These are phyloP conservation scores for Stentor coeruleus DNA, from an alignment of 73 alveolate genomes.

Conservation along the genomic window DNA sequence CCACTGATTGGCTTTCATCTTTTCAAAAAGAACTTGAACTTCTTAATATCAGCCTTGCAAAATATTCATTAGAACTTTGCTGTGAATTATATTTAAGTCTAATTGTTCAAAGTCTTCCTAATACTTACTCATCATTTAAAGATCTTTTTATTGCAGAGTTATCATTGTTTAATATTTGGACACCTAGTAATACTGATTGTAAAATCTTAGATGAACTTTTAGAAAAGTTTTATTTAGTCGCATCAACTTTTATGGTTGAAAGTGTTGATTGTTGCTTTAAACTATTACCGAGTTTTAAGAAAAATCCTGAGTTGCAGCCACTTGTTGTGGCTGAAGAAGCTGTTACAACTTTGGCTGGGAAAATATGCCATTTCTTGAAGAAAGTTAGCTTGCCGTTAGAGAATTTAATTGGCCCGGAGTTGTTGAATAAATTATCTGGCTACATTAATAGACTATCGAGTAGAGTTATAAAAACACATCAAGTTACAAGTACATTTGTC, in stretches of 20 bases:
- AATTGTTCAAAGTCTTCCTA: not conserved
- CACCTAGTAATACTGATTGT: not conserved
- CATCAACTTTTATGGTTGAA: not conserved
- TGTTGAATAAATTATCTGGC: not conserved
- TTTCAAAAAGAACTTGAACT: not conserved
- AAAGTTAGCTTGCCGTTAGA: not conserved
- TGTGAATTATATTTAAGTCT: not conserved
- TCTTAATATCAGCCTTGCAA: slow-evolving; percentile 9
- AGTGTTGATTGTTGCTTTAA: not conserved
- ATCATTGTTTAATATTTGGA: not conserved
- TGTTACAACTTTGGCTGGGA: not conserved
- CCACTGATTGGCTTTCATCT: not conserved
- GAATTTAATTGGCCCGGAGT: not conserved
- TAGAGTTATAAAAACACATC: not conserved
- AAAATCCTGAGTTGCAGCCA: not conserved
- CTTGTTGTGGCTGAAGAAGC: not conserved
- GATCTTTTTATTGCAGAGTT: not conserved
- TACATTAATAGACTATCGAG: not conserved
- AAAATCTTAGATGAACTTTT: not conserved
- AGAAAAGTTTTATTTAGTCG: not conserved
- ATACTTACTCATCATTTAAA: not conserved
- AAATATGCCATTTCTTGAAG: not conserved
- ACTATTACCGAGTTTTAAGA: not conserved
- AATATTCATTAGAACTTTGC: not conserved
- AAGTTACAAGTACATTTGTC: slow-evolving; percentile 3